phyloP scores from a whole-genome alignment of 2,329 filamentous ascomycete genomes.

The Apiospora sp. region DNA sequence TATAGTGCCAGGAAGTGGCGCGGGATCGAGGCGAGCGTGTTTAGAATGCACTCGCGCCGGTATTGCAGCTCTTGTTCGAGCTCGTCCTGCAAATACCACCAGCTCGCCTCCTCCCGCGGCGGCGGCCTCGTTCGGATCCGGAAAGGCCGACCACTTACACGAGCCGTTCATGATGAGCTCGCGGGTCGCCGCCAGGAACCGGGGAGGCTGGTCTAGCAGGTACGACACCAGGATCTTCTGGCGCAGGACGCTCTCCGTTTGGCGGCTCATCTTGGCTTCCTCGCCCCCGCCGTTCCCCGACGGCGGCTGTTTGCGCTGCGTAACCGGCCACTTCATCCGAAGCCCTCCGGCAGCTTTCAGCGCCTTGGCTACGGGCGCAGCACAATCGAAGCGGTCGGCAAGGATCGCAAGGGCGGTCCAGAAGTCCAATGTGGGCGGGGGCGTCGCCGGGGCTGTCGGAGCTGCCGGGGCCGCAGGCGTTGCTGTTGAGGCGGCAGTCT shows the following conservation, averaged over 20 bases:
- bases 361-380: constrained; percentile 61
- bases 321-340: constrained; percentile 64
- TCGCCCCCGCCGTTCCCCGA: constrained; percentile 40
- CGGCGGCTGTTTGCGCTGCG: constrained; percentile 47
- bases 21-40: constrained; percentile 74
- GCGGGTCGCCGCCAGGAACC: constrained; percentile 67
- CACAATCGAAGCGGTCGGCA: constrained; percentile 77
- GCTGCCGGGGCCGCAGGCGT: constrained; percentile 35
- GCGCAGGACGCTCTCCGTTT: constrained; percentile 70
- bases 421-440: constrained; percentile 63
- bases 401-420: constrained; percentile 73
- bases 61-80: constrained; percentile 74
- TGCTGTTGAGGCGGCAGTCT: neutral
- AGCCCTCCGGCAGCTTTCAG: constrained; percentile 50
- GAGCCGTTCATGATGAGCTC: constrained; percentile 74
- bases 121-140: constrained; percentile 42
- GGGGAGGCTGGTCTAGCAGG: constrained; percentile 67
- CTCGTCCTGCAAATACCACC: constrained; percentile 76
- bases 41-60: constrained; percentile 71
- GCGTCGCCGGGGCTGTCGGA: constrained; percentile 32
- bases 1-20: constrained; percentile 73
- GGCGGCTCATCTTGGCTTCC: constrained; percentile 48
- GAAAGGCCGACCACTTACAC: constrained; percentile 59
- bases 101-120: constrained; percentile 52
- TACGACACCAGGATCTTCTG: constrained; percentile 75